Evolutionary conservation across 345 rosid genomes (phyloP).

Genomic region (Isatis tinctoria): DNA sequence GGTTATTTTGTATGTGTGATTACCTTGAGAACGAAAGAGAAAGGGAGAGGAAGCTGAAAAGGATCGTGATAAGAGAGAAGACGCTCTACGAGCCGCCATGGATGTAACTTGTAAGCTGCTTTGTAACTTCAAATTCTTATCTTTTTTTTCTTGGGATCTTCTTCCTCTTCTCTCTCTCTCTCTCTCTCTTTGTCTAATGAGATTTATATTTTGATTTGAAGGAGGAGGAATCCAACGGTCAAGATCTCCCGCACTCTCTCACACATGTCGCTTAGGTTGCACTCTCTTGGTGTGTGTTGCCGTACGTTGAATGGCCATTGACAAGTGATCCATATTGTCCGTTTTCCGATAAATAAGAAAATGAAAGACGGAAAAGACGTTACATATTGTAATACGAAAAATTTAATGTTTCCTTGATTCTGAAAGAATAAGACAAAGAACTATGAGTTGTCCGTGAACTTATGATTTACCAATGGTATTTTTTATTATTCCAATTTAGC

Average conservation of each 20-base stretch:
- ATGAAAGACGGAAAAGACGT: background rate
- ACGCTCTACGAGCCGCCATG: conserved; percentile 63
- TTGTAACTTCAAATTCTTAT: background rate
- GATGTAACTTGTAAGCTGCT: conserved; percentile 12
- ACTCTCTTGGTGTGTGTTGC: conserved; percentile 17
- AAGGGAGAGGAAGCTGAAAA: conserved; percentile 42
- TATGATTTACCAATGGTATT: background rate
- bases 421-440: background rate
- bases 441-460: background rate
- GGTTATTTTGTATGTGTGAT: background rate
- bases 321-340: background rate
- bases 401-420: too few relatives aligned
- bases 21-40: conserved; percentile 44
- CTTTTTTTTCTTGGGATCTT: background rate
- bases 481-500: background rate
- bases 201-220: background rate
- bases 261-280: conserved; percentile 22
- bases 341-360: background rate
- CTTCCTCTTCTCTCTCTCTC: background rate
- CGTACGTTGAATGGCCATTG: conserved; percentile 15
- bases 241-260: background rate
- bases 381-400: background rate
- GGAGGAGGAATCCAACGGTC: conserved; percentile 21
- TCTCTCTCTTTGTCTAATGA: background rate
- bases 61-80: conserved; percentile 51